Conservation (phyloP, 495 filamentous ascomycete species). For the Sphaerosporella brunnea region DNA sequence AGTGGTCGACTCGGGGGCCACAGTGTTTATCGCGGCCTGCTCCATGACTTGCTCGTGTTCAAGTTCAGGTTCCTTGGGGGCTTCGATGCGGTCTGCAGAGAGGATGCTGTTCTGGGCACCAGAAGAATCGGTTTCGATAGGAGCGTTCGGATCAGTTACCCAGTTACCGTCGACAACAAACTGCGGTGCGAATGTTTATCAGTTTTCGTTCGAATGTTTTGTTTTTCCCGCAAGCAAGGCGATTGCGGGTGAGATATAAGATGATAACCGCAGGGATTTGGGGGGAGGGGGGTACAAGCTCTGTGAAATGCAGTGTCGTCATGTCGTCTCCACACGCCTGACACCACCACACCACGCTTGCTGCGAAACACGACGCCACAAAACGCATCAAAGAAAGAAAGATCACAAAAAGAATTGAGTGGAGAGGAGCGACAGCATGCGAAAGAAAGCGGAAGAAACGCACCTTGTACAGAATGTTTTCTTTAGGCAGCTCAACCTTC, state of each 20-base stretch:
- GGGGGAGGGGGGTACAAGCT: conserved; percentile 6
- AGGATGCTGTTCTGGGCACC: conserved; percentile 84
- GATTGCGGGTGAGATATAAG: too few species aligned
- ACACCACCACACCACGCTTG: background rate
- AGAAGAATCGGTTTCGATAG: conserved; percentile 57
- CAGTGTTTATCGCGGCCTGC: conserved; percentile 12
- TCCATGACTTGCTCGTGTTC: conserved; percentile 11
- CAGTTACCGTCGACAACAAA: conserved; percentile 86
- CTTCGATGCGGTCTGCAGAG: conserved; percentile 49
- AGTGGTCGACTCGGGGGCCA: conserved; percentile 30
- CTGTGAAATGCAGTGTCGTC: too few species aligned
- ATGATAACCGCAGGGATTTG: background rate
- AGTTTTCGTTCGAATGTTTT: background rate
- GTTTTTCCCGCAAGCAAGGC: too few species aligned
- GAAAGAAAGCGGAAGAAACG: conserved; percentile 26
- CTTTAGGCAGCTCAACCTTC: conserved; percentile 47
- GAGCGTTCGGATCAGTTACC: conserved; percentile 59
- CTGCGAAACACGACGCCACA: too few species aligned
- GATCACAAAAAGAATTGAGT: too few species aligned
- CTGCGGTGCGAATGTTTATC: conserved; percentile 29
- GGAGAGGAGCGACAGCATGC: too few species aligned
- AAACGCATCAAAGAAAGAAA: too few species aligned
- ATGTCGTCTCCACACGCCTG: too few species aligned
- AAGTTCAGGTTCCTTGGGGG: conserved; percentile 29
- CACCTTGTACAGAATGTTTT: conserved; percentile 74